Base-by-base conservation (phyloP, 1,284 basidiomycete genomes). In the Golubevia pallescens region DNA sequence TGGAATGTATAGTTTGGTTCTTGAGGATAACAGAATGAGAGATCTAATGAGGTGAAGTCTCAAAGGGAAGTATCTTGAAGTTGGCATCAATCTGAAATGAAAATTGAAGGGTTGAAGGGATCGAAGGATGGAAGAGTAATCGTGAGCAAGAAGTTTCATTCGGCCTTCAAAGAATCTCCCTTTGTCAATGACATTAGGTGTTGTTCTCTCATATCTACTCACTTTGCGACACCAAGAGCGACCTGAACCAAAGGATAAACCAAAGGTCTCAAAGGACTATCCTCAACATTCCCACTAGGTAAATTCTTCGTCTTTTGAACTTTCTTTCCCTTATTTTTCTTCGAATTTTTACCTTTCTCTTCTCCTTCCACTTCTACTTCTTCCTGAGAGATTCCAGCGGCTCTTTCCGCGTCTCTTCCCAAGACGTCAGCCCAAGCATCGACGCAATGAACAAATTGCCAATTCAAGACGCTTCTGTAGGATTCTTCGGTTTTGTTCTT, bases 191-290 rank as follows among this genome's bases (percentile, higher is more conserved):
- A n/a, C n/a, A n/a, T n/a, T n/a, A n/a, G n/a, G n/a, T n/a, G n/a
- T n/a, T n/a, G n/a, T n/a, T n/a, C n/a, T n/a, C n/a, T n/a, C n/a
- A n/a, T n/a, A n/a, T n/a, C n/a, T 6, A 79, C 91, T 76, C 85
- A 95, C 94, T 92, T 92, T 74, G 96, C 92, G 58, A 94, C 93
- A 52, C 97, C 97, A 38, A 97, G 88, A 55, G 93, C 90, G 58
- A 99, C 93, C 86, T 99, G 97, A 4, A 96, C 93, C 5, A 99
- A 89, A 6, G 97, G 97, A 86, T 97, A 99, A 66, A 99, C 91
- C 68, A 99, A 88, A 16, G 94, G 90, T 82, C 91, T 90, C 68
- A 99, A 88, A 66, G 93, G 92, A 81, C 91, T 94, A 78, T 92
- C 91, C 67, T 89, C 87, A 2, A 88, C 88, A 7, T 77, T 80